Conservation (phyloP, 306 rosid species). For the Morella rubra region DNA sequence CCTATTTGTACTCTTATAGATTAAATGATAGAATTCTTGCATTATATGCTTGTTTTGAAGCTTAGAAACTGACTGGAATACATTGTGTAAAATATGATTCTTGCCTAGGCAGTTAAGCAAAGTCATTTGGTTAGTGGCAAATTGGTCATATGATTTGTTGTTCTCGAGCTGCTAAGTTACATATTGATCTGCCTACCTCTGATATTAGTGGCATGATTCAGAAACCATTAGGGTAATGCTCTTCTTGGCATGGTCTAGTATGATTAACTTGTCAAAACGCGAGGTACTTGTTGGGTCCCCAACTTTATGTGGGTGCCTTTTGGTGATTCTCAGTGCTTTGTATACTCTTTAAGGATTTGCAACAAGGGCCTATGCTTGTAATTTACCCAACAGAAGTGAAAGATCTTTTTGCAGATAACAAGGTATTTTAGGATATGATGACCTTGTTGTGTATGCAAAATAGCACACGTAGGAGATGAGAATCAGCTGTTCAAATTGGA, state of each 20-base stretch:
- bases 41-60: not conserved
- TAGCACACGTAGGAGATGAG: not conserved
- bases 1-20: not conserved
- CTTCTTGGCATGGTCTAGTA: not conserved
- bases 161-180: not conserved
- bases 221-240: not conserved
- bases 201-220: not conserved
- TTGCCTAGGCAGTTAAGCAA: not conserved
- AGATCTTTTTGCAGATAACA: too few relatives aligned
- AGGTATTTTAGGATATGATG: too few relatives aligned
- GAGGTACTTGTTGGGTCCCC: not conserved
- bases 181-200: not conserved
- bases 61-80: not conserved
- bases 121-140: not conserved
- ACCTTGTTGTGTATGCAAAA: too few relatives aligned
- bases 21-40: not conserved
- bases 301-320: not conserved
- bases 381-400: not conserved
- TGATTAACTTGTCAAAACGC: not conserved
- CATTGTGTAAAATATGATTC: not conserved
- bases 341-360: not conserved
- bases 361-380: not conserved
- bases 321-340: not conserved
- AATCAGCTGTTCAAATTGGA: not conserved
- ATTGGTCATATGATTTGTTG: not conserved